Conservation (phyloP, 2,329 filamentous ascomycete genomes). For the Penicillium sp. region DNA sequence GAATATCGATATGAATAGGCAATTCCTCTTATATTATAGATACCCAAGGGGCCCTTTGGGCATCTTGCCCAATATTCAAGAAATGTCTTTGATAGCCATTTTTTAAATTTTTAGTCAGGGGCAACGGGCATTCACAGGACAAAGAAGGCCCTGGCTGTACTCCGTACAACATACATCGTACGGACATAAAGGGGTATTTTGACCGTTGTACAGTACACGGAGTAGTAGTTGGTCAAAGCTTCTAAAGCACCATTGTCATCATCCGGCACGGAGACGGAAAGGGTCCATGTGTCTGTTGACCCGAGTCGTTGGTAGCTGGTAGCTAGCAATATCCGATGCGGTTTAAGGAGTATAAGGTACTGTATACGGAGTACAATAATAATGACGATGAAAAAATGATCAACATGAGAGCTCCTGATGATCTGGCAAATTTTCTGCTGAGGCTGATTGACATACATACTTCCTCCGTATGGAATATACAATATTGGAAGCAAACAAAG, state of each 20-base stretch:
- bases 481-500: background rate
- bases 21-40: background rate
- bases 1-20: background rate
- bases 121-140: no score
- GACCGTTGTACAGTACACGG: no score
- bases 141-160: background rate
- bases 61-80: background rate
- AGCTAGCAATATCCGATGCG: background rate
- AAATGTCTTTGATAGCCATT: background rate
- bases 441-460: background rate
- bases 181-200: background rate
- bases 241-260: background rate
- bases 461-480: background rate
- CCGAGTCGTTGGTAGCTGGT: background rate
- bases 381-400: constrained; percentile 1
- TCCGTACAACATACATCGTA: background rate
- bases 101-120: background rate
- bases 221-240: background rate
- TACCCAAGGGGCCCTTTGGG: background rate
- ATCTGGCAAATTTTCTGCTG: background rate
- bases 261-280: background rate
- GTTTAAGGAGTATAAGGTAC: background rate
- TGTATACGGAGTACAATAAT: background rate
- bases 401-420: background rate
- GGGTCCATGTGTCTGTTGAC: background rate